A percentile compares a stretch with the other conserved stretches of the same genome.
Conservation (phyloP, 164 flowering plant genomes). For the Annona squamosa region DNA sequence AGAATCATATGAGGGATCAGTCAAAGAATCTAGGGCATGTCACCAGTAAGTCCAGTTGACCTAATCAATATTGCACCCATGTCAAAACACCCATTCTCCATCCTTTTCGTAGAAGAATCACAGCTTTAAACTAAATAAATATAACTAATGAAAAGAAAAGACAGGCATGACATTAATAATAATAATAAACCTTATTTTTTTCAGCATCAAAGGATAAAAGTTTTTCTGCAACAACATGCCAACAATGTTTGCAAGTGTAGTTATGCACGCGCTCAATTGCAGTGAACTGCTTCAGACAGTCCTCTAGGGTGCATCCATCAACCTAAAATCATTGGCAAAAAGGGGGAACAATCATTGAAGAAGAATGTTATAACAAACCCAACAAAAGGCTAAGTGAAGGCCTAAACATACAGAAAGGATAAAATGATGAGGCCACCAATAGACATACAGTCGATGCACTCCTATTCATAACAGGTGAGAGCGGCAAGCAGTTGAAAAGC, state of each 20-base stretch:
- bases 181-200: slow-evolving; percentile 46
- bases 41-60: neutral
- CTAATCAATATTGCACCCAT: neutral
- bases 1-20: neutral
- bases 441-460: slow-evolving; percentile 51
- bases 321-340: slow-evolving; percentile 28
- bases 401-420: slow-evolving; percentile 9
- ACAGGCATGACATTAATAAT: neutral
- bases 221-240: slow-evolving; percentile 74
- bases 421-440: slow-evolving; percentile 7
- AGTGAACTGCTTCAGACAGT: slow-evolving; percentile 63
- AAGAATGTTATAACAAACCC: slow-evolving; percentile 6
- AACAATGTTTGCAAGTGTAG: slow-evolving; percentile 65
- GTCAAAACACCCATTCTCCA: neutral
- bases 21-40: neutral
- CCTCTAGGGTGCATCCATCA: slow-evolving; percentile 56
- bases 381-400: slow-evolving; percentile 3
- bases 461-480: slow-evolving; percentile 35
- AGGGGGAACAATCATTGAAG: neutral
- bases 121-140: neutral
- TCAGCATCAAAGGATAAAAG: slow-evolving; percentile 31
- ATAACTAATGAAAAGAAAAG: neutral
- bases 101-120: neutral
- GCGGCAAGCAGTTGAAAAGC: slow-evolving; percentile 71
- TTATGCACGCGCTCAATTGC: slow-evolving; percentile 61